Evolutionary conservation across 176 grass and related monocot species (phyloP), one percentile per base, ranked within the genome.

Genomic region (Carex kokanica): DNA sequence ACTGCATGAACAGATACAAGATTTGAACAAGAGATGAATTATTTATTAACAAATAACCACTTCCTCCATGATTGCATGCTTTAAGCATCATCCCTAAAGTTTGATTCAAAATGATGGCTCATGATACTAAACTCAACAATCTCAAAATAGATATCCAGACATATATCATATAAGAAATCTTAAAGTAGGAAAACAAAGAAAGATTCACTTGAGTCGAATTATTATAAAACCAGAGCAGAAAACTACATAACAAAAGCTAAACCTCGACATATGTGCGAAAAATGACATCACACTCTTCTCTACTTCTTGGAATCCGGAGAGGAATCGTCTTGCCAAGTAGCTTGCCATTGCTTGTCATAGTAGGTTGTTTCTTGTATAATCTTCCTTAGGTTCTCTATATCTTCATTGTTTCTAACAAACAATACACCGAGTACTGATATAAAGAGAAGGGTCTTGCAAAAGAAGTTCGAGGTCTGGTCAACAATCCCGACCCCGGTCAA

Each of bases 261-360:
- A 52, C 10, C 40, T 51, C 61, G 79, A 90, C 38, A 78, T 32
- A 78, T 43, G 57, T 61, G 51, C 29, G 53, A 16, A 77, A 59
- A 71, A 51, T 38, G 24, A 18, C 78, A 69, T 27, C 34, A 36
- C 56, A 43, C 2, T 15, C 29, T 0, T 18, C 74, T 21, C 81
- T 91, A 94, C 0, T 94, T 91, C 73, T 94, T 94, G 0, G 85
- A 86, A 7, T 58, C 72, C 4, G 36, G 2, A 56, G 87, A 43
- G 40, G 78, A 81, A 56, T 98, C 96, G 0, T 98, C 93, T 86
- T 93, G 87, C 96, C 96, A 98, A 45, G 96, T 95, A 72, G 96
- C 84, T 89, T 89, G 91, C 96, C 96, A 98, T 78, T 98, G 96
- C 91, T 90, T 98, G 88, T 95, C 93, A 34, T 98, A 98, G 83